Conservation (phyloP, 2,329 filamentous ascomycete species). For the Aspergillus sergii region DNA sequence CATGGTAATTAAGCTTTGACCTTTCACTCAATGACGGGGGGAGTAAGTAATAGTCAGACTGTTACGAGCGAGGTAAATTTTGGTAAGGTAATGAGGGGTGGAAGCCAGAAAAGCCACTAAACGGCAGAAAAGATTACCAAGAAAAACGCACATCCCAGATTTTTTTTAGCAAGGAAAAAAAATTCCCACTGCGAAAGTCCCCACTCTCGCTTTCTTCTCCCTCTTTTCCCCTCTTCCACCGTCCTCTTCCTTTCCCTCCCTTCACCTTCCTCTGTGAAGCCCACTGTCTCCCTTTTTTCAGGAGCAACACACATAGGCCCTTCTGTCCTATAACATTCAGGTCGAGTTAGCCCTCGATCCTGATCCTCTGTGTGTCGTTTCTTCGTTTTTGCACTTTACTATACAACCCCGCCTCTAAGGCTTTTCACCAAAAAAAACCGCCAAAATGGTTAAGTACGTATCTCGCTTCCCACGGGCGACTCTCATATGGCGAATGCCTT, state of each 20-base stretch:
- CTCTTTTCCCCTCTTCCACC: constrained; percentile 25
- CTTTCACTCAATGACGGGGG: no score
- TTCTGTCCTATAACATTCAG: constrained; percentile 36
- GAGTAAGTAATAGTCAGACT: background rate
- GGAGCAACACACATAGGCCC: constrained; percentile 45
- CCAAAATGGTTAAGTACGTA: constrained; percentile 99
- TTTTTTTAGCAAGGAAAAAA: constrained; percentile 12
- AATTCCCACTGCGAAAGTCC: constrained; percentile 27
- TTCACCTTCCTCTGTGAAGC: constrained; percentile 33
- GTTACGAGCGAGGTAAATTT: constrained; percentile 1
- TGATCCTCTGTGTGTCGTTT: constrained; percentile 43
- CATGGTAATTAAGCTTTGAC: background rate
- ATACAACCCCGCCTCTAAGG: constrained; percentile 45
- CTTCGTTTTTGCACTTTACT: constrained; percentile 29
- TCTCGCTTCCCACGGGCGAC: constrained; percentile 13
- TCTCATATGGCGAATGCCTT: background rate
- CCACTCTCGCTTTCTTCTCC: constrained; percentile 28
- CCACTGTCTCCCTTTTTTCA: constrained; percentile 29
- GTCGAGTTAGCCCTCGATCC: constrained; percentile 49
- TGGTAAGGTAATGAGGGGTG: constrained; percentile 14
- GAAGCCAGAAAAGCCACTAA: background rate
- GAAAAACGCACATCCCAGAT: constrained; percentile 20
- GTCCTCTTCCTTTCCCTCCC: constrained; percentile 31
- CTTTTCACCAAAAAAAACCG: constrained; percentile 59
- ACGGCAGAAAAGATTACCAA: background rate